phyloP scores from a whole-genome alignment of 108 stramenopile species.

The Cyclotella kingstonii region DNA sequence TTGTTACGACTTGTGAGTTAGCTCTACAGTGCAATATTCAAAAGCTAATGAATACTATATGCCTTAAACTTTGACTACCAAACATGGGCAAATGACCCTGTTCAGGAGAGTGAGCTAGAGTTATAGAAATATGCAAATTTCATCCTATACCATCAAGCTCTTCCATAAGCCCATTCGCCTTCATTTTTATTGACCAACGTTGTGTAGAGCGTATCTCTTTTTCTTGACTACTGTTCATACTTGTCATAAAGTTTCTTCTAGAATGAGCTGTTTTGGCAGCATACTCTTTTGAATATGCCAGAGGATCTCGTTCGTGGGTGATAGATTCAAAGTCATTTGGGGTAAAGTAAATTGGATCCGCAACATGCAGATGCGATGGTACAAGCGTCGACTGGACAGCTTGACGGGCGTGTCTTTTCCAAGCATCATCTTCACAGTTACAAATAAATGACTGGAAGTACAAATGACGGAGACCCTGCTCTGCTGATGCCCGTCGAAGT shows the following conservation, averaged over 20 bases:
- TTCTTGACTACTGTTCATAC: neutral
- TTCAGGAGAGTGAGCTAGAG: no score
- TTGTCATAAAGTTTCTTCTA: slow-evolving; percentile 9
- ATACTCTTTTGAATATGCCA: slow-evolving; percentile 26
- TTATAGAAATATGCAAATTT: no score
- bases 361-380: slow-evolving; percentile 14
- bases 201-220: neutral
- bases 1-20: no score
- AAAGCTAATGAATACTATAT: no score
- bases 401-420: slow-evolving; percentile 8
- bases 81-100: no score
- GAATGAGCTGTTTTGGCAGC: slow-evolving; percentile 20
- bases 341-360: slow-evolving; percentile 21
- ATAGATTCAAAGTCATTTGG: neutral
- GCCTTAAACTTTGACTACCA: no score
- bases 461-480: slow-evolving; percentile 41
- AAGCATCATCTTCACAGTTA: neutral
- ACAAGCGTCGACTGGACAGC: slow-evolving; percentile 16
- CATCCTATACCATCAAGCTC: no score
- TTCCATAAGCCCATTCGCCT: no score
- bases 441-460: slow-evolving; percentile 17
- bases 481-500: slow-evolving; percentile 45
- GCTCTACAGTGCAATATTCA: no score
- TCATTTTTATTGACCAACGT: no score
- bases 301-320: slow-evolving; percentile 10